phyloP scores from a whole-genome alignment of 805 yeast species.

The Barnettozyma populi region DNA sequence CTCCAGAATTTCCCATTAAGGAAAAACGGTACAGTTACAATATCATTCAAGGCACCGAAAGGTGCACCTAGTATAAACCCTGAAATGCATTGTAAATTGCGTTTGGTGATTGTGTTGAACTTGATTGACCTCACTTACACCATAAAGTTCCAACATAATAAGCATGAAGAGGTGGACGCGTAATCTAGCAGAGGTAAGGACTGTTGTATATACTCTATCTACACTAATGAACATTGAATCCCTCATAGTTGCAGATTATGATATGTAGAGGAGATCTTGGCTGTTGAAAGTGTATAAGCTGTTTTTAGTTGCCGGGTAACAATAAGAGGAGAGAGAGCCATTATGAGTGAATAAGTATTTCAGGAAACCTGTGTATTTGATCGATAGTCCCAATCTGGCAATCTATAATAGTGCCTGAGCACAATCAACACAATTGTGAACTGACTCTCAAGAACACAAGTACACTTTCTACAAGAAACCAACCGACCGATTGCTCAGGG shows the following conservation, averaged over 20 bases:
- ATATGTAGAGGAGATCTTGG: no score
- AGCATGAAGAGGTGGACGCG: neutral
- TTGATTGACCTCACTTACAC: neutral
- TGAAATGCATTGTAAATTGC: neutral
- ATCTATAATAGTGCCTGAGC: no score
- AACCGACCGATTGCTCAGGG: neutral
- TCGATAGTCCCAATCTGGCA: no score
- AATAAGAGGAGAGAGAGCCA: no score
- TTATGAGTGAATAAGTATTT: no score
- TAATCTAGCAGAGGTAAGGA: neutral
- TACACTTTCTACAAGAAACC: no score
- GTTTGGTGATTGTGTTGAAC: neutral
- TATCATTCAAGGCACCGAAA: neutral
- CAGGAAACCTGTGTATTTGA: no score
- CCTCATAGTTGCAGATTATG: no score
- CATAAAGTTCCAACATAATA: neutral
- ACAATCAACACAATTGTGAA: no score
- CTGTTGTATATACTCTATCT: no score
- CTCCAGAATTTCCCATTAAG: conserved; percentile 1
- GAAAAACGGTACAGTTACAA: conserved; percentile 1
- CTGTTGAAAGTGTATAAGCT: no score
- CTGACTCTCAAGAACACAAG: neutral
- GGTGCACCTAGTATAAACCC: neutral
- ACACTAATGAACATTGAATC: no score
- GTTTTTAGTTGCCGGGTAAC: neutral